A percentile compares a stretch with the other conserved stretches of the same genome.
Evolutionary conservation across 352 stramenopile species (phyloP).

Genomic region (Hyaloperonospora brassicae): DNA sequence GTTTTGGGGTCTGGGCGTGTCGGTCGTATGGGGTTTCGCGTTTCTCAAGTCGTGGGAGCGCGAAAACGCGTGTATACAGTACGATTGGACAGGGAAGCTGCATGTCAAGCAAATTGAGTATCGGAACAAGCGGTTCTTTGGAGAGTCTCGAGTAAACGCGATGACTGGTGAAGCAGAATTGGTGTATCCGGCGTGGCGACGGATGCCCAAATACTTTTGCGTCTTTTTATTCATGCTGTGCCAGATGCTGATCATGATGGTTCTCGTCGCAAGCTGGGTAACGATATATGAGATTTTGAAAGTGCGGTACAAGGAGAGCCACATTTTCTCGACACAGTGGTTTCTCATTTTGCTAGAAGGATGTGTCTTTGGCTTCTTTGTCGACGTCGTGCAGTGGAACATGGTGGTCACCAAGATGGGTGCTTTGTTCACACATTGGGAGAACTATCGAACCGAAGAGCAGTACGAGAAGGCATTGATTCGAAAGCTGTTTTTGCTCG

Average conservation of each 20-base stretch:
- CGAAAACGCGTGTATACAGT: constrained; percentile 71
- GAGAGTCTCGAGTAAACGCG: constrained; percentile 57
- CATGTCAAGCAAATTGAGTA: constrained; percentile 83
- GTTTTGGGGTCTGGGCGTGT: constrained; percentile 79
- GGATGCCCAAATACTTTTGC: constrained; percentile 66
- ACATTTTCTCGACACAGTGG: constrained; percentile 83
- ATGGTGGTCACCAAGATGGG: constrained; percentile 86
- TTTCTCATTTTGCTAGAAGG: constrained; percentile 75
- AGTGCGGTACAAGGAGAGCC: constrained; percentile 58
- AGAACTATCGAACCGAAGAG: constrained; percentile 83
- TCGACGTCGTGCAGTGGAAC: constrained; percentile 86
- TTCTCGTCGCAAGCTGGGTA: constrained; percentile 80
- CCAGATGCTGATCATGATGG: constrained; percentile 80
- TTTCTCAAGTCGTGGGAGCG: constrained; percentile 83
- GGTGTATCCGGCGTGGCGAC: constrained; percentile 61
- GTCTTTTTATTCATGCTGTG: constrained; percentile 76
- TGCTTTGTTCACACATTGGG: constrained; percentile 78
- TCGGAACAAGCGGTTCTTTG: constrained; percentile 71
- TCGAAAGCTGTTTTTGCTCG: constrained; percentile 75
- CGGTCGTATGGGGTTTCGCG: constrained; percentile 69
- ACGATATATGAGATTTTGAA: constrained; percentile 87
- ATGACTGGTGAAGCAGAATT: constrained; percentile 63
- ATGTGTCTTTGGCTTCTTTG: constrained; percentile 80
- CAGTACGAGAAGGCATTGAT: constrained; percentile 79
- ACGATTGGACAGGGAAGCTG: constrained; percentile 72